Evolutionary conservation across 805 yeast species (phyloP).

Genomic region (Debaryomyces hansenii): DNA sequence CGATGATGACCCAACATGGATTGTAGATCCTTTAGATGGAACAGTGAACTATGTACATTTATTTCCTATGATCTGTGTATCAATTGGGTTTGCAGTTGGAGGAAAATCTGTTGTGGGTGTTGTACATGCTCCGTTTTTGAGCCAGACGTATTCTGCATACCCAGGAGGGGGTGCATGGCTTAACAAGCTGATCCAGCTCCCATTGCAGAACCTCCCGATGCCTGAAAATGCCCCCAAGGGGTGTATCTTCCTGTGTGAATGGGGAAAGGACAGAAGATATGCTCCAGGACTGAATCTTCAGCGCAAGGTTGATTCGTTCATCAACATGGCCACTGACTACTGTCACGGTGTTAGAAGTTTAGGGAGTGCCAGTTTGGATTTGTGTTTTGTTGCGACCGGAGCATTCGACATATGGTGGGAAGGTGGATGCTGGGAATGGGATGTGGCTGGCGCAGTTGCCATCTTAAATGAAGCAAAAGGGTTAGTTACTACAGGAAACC

Average conservation of each 20-base stretch:
- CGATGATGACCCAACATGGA: slow-evolving; percentile 13
- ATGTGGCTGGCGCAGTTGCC: slow-evolving; percentile 14
- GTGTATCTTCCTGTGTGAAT: slow-evolving; percentile 15
- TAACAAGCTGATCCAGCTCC: slow-evolving; percentile 6
- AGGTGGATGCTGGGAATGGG: slow-evolving; percentile 19
- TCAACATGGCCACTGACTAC: slow-evolving; percentile 13
- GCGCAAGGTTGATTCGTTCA: slow-evolving; percentile 9
- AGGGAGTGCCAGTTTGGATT: slow-evolving; percentile 13
- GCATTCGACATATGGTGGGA: slow-evolving; percentile 16
- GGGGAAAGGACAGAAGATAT: slow-evolving; percentile 15
- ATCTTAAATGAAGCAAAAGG: slow-evolving; percentile 15
- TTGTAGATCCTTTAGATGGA: slow-evolving; percentile 15
- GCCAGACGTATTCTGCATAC: slow-evolving; percentile 12
- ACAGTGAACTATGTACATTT: slow-evolving; percentile 15
- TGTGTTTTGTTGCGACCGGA: slow-evolving; percentile 14
- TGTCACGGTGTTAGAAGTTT: slow-evolving; percentile 13
- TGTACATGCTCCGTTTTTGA: slow-evolving; percentile 13
- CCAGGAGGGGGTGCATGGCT: slow-evolving; percentile 14
- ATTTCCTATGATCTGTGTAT: slow-evolving; percentile 15
- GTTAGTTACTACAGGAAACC: slow-evolving; percentile 11
- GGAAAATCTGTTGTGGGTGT: slow-evolving; percentile 13
- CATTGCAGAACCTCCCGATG: slow-evolving; percentile 7
- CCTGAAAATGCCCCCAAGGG: slow-evolving; percentile 13
- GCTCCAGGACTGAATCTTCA: slow-evolving; percentile 9
- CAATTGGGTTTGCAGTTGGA: slow-evolving; percentile 12